Evolutionary conservation across 805 yeast genomes (phyloP), one percentile per base, ranked within the genome.

Genomic region (Pichia nanzhaoensis): DNA sequence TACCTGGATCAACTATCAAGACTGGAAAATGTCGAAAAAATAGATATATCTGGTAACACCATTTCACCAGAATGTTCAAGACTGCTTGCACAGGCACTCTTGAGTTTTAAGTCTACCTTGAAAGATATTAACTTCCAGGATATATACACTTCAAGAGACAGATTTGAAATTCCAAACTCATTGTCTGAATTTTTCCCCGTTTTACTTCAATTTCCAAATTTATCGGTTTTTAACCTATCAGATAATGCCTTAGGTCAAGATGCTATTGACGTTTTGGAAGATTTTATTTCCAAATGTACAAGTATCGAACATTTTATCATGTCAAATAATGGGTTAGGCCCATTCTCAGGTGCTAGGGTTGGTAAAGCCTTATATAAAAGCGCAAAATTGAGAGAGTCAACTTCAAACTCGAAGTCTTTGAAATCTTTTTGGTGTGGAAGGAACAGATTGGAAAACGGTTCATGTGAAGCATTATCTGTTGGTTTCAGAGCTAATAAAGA

Each of bases 181-280:
- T 74, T 93, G 61, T 77, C 76, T 47, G 70, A 73, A 53, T 70
- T 93, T 51, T 76, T 90, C 51, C 84, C 89, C 18, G 84, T 85
- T 2, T 71, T 93, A 43, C 69, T 86, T 52, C 65, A 77, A 51
- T 81, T 87, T 55, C 77, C 82, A 41, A 75, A 82, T 22, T 71
- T 91, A 54, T 75, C 75, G 50, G 80, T 87, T 34, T 70, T 93
- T 48, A 85, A 93, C 64, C 71, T 93, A 51, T 82, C 95, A 56
- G 99, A 93, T 65, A 93, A 93, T 63, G 99, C 99, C 0, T 84
- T 91, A 62, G 99, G 99, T 12, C 82, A 93, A 59, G 95, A 93
- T 59, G 85, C 98, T 20, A 87, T 93, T 50, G 95, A 84, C 47
- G 95, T 93, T 8, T 73, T 93, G 45, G 96, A 93, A 61, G 73